phyloP scores from a whole-genome alignment of 805 yeast species.

The Pichia kluyveri region DNA sequence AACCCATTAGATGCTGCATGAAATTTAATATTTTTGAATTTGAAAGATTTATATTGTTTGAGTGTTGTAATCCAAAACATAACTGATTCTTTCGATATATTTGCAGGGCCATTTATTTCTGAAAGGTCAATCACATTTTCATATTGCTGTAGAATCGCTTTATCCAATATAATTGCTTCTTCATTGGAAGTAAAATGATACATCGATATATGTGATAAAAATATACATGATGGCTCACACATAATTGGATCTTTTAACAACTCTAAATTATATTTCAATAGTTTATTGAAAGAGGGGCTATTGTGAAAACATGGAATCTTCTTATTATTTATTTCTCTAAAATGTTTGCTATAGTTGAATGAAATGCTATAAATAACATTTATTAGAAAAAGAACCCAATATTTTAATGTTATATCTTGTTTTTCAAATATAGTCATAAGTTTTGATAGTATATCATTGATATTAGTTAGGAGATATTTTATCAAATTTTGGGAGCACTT shows the following conservation, averaged over 20 bases:
- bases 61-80: constrained; percentile 44
- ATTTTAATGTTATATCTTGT: constrained; percentile 20
- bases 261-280: constrained; percentile 24
- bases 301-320: not conserved
- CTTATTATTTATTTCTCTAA: not conserved
- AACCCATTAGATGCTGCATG: constrained; percentile 9
- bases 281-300: not conserved
- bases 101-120: constrained; percentile 53
- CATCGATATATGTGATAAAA: constrained; percentile 16
- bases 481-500: not conserved
- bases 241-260: constrained; percentile 26
- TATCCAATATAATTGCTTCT: constrained; percentile 23
- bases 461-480: not conserved
- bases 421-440: constrained; percentile 15
- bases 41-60: constrained; percentile 27
- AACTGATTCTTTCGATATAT: constrained; percentile 37
- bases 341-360: not conserved
- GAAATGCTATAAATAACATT: not conserved
- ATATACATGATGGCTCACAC: constrained; percentile 25
- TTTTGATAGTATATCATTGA: constrained; percentile 5
- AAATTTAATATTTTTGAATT: constrained; percentile 22
- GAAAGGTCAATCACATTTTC: constrained; percentile 43
- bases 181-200: not conserved
- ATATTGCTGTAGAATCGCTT: constrained; percentile 35
- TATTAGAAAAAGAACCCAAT: constrained; percentile 1